A percentile compares a stretch with the other conserved stretches of the same genome.
Conservation (phyloP, 176 grass and related monocot species). For the Oryza nivara region DNA sequence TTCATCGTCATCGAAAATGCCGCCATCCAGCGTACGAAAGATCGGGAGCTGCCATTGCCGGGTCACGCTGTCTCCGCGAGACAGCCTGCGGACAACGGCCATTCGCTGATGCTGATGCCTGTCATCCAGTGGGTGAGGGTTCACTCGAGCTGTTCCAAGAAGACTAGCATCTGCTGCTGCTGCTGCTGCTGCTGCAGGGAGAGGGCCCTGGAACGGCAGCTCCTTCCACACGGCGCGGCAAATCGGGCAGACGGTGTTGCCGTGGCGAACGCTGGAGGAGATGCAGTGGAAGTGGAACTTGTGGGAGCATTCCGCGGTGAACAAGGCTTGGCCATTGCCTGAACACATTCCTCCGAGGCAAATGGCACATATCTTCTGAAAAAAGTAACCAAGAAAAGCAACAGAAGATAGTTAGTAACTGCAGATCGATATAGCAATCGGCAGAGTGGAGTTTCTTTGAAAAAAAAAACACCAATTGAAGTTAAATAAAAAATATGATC, state of each 20-base stretch:
- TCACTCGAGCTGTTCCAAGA: slow-evolving; percentile 45
- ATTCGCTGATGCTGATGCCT: background rate
- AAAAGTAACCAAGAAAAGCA: slow-evolving; percentile 27
- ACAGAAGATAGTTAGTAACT: background rate
- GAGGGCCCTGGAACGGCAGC: slow-evolving; percentile 48
- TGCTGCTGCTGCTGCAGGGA: background rate
- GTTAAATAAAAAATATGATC: background rate
- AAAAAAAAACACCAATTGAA: background rate
- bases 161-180: slow-evolving; percentile 8
- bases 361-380: slow-evolving; percentile 71
- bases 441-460: too few species aligned
- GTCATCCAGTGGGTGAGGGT: slow-evolving; percentile 48
- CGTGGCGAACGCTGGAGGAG: slow-evolving; percentile 64
- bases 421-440: too few species aligned
- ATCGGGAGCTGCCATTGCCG: slow-evolving; percentile 26
- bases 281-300: slow-evolving; percentile 79
- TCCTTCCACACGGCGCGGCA: slow-evolving; percentile 69
- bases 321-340: slow-evolving; percentile 68
- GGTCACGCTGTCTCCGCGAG: slow-evolving; percentile 16
- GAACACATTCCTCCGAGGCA: slow-evolving; percentile 62
- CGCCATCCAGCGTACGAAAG: slow-evolving; percentile 37
- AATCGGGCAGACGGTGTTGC: slow-evolving; percentile 62
- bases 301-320: slow-evolving; percentile 77
- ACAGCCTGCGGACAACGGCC: slow-evolving; percentile 12
- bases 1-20: slow-evolving; percentile 64